Conservation (phyloP, 305 asterid genomes). For the Rubia peregrina region DNA sequence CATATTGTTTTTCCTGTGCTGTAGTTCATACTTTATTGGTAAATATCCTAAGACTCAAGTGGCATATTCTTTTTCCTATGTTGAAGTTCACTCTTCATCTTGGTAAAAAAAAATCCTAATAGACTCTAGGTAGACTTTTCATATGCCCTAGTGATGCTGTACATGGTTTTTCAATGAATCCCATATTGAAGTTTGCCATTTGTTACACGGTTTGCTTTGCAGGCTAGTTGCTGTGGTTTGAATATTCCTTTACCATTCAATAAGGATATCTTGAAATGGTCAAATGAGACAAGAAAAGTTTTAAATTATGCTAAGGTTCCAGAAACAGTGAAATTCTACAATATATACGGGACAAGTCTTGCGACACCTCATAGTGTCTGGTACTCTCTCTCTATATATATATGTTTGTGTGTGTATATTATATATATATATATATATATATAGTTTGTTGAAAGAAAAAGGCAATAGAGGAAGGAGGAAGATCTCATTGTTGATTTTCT, state of each 20-base stretch:
- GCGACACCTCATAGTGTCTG: constrained; percentile 85
- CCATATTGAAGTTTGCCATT: background rate
- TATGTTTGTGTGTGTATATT: no score
- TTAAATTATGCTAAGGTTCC: constrained; percentile 66
- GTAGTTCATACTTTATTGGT: no score
- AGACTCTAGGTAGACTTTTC: background rate
- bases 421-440: no score
- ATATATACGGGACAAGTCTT: constrained; percentile 70
- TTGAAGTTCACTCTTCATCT: background rate
- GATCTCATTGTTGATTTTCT: constrained; percentile 1
- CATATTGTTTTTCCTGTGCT: no score
- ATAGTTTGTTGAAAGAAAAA: background rate
- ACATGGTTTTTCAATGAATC: background rate
- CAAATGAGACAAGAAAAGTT: constrained; percentile 64
- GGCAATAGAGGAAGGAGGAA: background rate
- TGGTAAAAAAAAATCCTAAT: background rate
- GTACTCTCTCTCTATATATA: constrained; percentile 36
- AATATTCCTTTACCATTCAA: constrained; percentile 68
- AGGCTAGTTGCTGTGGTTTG: constrained; percentile 53
- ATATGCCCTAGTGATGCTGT: background rate
- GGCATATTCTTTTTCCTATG: background rate
- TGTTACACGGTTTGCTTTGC: constrained; percentile 24
- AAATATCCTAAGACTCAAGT: background rate
- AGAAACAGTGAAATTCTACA: constrained; percentile 61
- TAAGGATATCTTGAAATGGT: constrained; percentile 69